phyloP scores from a whole-genome alignment of 139 green algal genomes.

The Asterochloris erici region DNA sequence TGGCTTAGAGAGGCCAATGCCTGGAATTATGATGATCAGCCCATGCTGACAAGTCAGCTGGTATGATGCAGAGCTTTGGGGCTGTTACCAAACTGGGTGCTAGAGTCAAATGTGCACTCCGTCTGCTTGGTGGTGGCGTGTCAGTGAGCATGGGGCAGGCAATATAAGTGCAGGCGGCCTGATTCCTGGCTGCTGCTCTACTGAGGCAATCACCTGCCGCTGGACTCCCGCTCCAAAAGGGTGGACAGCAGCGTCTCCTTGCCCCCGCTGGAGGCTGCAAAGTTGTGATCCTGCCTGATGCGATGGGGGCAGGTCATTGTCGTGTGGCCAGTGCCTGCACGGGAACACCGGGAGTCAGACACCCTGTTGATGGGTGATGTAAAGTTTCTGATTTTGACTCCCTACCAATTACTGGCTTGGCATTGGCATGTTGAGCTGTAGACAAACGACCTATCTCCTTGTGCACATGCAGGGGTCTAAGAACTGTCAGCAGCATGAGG shows the following conservation, averaged over 20 bases:
- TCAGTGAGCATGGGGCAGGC: neutral
- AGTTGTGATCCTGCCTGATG: conserved; percentile 44
- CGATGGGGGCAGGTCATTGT: conserved; percentile 81
- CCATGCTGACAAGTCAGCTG: no score
- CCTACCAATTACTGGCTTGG: no score
- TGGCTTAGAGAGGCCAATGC: neutral
- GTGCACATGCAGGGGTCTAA: no score
- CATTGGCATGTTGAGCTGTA: no score
- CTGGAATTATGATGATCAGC: neutral
- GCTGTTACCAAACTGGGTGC: no score
- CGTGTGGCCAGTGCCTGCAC: conserved; percentile 83
- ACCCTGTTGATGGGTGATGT: neutral
- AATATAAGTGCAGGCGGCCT: neutral
- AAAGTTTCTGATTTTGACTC: no score
- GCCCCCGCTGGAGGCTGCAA: conserved; percentile 16
- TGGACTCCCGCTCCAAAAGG: conserved; percentile 39
- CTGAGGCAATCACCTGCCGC: conserved; percentile 12
- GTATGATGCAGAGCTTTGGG: no score
- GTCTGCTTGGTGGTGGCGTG: neutral
- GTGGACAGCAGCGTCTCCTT: conserved; percentile 22
- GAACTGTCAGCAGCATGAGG: neutral
- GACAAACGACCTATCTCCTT: no score
- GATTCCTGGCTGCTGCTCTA: neutral
- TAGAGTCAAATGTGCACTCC: no score
- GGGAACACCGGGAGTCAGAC: neutral